Evolutionary conservation across 768 basidiomycete species (phyloP).

Genomic region (Coprinopsis cinerea): DNA sequence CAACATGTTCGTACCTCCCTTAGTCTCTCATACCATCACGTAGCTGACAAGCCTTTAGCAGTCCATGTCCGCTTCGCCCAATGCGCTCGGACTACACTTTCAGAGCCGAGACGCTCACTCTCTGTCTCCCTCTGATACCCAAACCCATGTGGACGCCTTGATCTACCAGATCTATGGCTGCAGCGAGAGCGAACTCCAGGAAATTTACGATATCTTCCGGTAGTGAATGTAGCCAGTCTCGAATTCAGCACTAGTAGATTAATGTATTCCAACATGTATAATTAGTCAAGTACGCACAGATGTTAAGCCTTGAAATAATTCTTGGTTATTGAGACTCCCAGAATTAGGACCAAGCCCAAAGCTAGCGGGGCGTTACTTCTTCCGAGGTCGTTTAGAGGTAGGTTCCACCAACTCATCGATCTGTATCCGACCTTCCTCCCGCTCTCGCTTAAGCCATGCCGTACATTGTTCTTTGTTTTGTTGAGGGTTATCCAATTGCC

Average conservation of each 20-base stretch:
- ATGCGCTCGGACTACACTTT: neutral
- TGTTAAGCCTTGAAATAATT: too few relatives aligned
- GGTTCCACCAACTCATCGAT: slow-evolving; percentile 23
- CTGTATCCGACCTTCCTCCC: slow-evolving; percentile 32
- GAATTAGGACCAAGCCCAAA: too few relatives aligned
- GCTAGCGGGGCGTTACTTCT: slow-evolving; percentile 20
- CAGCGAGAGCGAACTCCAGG: neutral
- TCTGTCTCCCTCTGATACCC: neutral
- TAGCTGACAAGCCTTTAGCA: too few relatives aligned
- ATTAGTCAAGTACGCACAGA: too few relatives aligned
- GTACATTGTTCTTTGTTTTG: slow-evolving; percentile 62
- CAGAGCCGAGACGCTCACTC: neutral
- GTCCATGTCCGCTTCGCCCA: too few relatives aligned
- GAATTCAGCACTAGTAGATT: too few relatives aligned
- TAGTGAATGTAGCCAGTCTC: neutral
- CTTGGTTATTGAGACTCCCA: too few relatives aligned
- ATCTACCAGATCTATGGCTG: neutral
- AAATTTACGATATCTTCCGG: neutral
- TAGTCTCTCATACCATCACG: too few relatives aligned
- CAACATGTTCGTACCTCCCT: too few relatives aligned
- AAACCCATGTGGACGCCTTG: neutral
- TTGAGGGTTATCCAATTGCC: slow-evolving; percentile 79
- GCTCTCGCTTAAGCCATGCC: slow-evolving; percentile 61
- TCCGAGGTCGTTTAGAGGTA: slow-evolving; percentile 34
- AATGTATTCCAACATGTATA: too few relatives aligned